Evolutionary conservation across 2,329 filamentous ascomycete species (phyloP).

Genomic region (Pseudogymnoascus sp.): DNA sequence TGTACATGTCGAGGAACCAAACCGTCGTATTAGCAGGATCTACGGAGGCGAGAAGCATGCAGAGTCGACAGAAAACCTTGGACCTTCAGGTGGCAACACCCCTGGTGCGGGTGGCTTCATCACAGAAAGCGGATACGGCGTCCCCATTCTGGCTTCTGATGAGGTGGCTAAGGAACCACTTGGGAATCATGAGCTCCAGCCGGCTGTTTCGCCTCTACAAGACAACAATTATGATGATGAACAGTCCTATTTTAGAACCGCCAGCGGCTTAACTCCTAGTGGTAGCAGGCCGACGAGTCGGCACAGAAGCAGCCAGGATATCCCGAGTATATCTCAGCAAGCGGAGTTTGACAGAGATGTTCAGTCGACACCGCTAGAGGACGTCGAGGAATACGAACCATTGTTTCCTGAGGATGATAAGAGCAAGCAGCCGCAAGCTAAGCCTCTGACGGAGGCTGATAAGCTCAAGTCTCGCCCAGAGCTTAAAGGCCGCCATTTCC

Average conservation of each 20-base stretch:
- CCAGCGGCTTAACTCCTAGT: constrained; percentile 33
- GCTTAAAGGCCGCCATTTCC: constrained; percentile 62
- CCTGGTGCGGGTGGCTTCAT: constrained; percentile 40
- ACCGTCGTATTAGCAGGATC: constrained; percentile 36
- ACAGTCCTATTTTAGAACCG: constrained; percentile 38
- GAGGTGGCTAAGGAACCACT: constrained; percentile 70
- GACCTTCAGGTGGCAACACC: constrained; percentile 34
- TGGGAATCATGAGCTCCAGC: constrained; percentile 56
- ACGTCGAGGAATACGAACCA: constrained; percentile 91
- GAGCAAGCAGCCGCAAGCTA: constrained; percentile 36
- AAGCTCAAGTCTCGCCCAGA: constrained; percentile 47
- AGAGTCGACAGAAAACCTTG: constrained; percentile 43
- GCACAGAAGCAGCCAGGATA: constrained; percentile 53
- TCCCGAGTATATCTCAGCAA: constrained; percentile 30
- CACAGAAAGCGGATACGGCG: constrained; percentile 55
- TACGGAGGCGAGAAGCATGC: constrained; percentile 33
- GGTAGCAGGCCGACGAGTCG: constrained; percentile 50
- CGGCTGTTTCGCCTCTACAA: constrained; percentile 70
- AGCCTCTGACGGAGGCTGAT: constrained; percentile 39
- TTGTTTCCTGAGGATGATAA: constrained; percentile 76
- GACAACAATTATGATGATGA: constrained; percentile 53
- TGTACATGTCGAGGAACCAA: constrained; percentile 71
- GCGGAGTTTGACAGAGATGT: constrained; percentile 38
- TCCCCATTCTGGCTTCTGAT: constrained; percentile 82
- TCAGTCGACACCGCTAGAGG: constrained; percentile 64